phyloP scores from a whole-genome alignment of 208 protist species.

The Trypanosomatidae sp. region DNA sequence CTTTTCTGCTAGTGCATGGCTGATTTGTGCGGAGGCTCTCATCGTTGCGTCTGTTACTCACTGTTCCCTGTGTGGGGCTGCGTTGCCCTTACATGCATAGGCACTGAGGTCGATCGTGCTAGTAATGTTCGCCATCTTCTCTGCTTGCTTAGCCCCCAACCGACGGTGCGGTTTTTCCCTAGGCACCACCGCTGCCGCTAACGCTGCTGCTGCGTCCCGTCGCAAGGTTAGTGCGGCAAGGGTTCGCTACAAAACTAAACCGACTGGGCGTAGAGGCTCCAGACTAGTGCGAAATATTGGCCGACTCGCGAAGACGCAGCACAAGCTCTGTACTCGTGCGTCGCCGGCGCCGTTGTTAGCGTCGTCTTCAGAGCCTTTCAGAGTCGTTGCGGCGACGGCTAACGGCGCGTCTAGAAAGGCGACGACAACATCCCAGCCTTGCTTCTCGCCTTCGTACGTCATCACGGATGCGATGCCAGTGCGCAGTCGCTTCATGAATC shows the following conservation, averaged over 20 bases:
- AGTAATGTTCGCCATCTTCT: slow-evolving; percentile 6
- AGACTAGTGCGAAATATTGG: not conserved
- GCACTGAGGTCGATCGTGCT: too few relatives aligned
- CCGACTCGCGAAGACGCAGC: not conserved
- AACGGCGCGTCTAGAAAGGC: not conserved
- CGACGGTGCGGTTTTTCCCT: not conserved
- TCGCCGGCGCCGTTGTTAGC: not conserved
- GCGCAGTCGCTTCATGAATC: slow-evolving; percentile 24
- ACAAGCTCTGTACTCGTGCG: not conserved
- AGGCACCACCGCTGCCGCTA: not conserved
- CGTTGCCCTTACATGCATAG: not conserved
- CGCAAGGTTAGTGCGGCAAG: not conserved
- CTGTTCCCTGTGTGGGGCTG: not conserved
- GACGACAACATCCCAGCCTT: not conserved
- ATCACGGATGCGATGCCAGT: slow-evolving; percentile 14
- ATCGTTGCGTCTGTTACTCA: not conserved
- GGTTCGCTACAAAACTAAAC: not conserved
- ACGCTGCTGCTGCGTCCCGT: not conserved
- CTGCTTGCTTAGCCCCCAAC: slow-evolving; percentile 3
- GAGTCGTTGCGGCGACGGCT: not conserved
- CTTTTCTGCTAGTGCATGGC: not conserved
- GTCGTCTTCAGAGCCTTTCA: not conserved
- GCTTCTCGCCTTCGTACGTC: slow-evolving; percentile 14
- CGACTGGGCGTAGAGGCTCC: not conserved
- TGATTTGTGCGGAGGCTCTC: not conserved